Base-by-base conservation (phyloP, 1,284 basidiomycete species). In the Puccinia coronata region DNA sequence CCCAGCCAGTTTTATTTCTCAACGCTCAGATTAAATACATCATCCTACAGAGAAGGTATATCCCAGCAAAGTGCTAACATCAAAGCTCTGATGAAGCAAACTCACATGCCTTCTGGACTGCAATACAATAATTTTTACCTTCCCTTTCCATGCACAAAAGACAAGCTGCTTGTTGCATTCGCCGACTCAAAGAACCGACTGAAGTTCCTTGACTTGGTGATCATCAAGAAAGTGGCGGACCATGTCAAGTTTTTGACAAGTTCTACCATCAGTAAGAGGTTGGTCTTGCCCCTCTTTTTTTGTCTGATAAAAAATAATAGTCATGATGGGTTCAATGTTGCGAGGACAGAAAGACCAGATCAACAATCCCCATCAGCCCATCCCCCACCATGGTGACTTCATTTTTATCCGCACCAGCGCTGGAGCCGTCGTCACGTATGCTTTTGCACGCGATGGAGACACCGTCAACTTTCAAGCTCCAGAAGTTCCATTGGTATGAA, bases 341-440 rank as follows among this genome's bases (percentile, higher is more conserved):
- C 39, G 63, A 57, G 73, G 73, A n/a, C 73, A 75, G 47, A 75
- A 75, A 55, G 57, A 75, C 49, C 73, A 75, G 31, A 75, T 75
- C 16, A 75, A 75, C 23, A 57, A 75, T 25, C 23, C 63, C 43
- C n/a, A n/a, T n/a, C n/a, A n/a, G n/a, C 41, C 73, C 34, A 61
- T 75, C 18, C 39, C 73, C 3, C 57, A 75, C 23, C 63, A 55
- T 36, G 73, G 73, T n/a, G 73, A 75, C 34, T 75, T 61, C 63
- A 55, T 75, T 31, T 75, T 75, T 28, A 36, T 75, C 8, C 73
- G 55, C 34, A 75, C 73, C 23, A 57, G 73, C 6, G 73, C 53
- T 11, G 73, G 73, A 9, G 36, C 51, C 18, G 73, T 75, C 55
- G 55, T 47, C 25, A 75, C 73, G 18, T 75, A 75, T 57, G 53